Evolutionary conservation across 2,329 filamentous ascomycete species (phyloP).

Genomic region (Alternaria metachromatica): DNA sequence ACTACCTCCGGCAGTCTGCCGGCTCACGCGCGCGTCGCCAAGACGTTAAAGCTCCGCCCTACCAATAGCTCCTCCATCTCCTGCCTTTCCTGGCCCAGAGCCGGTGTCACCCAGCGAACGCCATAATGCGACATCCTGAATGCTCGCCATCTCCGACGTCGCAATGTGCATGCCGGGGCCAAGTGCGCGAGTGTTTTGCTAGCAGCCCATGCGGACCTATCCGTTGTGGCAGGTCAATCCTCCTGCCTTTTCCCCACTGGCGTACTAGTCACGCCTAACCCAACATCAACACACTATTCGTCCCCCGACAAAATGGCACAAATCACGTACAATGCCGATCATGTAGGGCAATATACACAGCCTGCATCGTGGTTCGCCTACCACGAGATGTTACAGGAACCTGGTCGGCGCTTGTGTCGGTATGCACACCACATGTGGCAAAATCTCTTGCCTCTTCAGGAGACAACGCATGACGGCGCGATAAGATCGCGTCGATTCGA

Average conservation of each 20-base stretch:
- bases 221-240: slow-evolving; percentile 11
- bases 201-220: slow-evolving; percentile 1
- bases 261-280: background rate
- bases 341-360: slow-evolving; percentile 6
- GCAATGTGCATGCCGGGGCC: background rate
- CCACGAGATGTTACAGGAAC: background rate
- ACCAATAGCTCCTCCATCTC: slow-evolving; percentile 5
- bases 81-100: slow-evolving; percentile 12
- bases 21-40: slow-evolving; percentile 7
- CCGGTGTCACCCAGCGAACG: background rate
- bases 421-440: slow-evolving; percentile 10
- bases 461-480: background rate
- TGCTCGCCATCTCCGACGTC: background rate
- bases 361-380: slow-evolving; percentile 5
- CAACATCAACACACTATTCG: background rate
- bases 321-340: slow-evolving; percentile 1
- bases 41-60: slow-evolving; percentile 2
- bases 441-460: background rate
- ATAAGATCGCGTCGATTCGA: background rate
- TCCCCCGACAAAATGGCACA: background rate
- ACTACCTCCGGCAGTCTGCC: background rate
- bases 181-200: slow-evolving; percentile 2
- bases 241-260: slow-evolving; percentile 6
- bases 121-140: background rate
- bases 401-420: slow-evolving; percentile 8